Conservation (phyloP, 2,329 filamentous ascomycete species). For the Venturia asperata region DNA sequence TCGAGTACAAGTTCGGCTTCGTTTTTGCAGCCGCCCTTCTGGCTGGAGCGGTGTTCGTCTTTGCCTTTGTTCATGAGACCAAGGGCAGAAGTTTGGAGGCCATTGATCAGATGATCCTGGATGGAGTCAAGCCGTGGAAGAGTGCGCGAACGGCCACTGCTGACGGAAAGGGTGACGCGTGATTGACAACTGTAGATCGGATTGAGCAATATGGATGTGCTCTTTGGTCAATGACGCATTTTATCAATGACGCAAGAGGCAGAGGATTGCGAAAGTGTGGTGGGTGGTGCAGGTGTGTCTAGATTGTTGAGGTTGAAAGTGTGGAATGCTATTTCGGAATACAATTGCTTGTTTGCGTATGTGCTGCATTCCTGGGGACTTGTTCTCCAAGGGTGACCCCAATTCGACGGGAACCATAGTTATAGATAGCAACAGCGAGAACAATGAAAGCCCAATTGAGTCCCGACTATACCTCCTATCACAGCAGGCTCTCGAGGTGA, state of each 20-base stretch:
- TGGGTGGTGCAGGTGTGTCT: too few species aligned
- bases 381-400: not conserved
- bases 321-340: not conserved
- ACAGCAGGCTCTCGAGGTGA: not conserved
- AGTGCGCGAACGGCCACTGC: slow-evolving; percentile 30
- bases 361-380: not conserved
- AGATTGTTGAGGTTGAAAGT: not conserved
- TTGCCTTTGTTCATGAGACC: slow-evolving; percentile 70
- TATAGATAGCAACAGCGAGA: not conserved
- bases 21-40: slow-evolving; percentile 69
- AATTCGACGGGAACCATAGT: not conserved
- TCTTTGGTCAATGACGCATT: not conserved
- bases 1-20: slow-evolving; percentile 67
- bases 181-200: not conserved
- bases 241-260: not conserved
- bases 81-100: slow-evolving; percentile 69
- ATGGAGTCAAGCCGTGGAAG: slow-evolving; percentile 56
- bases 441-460: not conserved
- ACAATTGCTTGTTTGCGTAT: not conserved
- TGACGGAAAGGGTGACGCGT: not conserved
- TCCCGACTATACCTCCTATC: too few species aligned
- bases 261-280: too few species aligned
- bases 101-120: slow-evolving; percentile 70
- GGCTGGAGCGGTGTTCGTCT: slow-evolving; percentile 57
- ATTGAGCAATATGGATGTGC: not conserved